Conservation (phyloP, 2,329 filamentous ascomycete species). For the Colletotrichum cordylinicola region DNA sequence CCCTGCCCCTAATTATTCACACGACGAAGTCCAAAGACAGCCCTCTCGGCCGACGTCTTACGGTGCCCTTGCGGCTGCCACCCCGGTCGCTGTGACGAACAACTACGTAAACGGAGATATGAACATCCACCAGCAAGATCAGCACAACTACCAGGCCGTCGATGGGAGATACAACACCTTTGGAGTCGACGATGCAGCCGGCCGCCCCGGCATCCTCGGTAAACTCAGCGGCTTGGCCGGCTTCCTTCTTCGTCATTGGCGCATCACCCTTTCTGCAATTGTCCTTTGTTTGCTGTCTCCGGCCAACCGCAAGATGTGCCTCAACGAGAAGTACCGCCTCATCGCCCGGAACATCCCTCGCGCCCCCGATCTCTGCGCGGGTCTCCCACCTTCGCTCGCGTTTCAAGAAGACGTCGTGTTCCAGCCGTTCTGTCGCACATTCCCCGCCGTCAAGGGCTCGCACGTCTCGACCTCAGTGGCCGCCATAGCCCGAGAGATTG, state of each 20-base stretch:
- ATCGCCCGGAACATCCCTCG: background rate
- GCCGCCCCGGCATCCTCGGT: background rate
- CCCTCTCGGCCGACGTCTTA: background rate
- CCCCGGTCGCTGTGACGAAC: background rate
- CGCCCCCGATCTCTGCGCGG: background rate
- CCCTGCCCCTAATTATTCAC: background rate
- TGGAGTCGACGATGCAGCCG: background rate
- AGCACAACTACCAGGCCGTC: background rate
- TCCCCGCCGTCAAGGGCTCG: background rate
- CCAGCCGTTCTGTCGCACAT: background rate
- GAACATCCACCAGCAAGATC: background rate
- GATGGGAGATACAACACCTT: background rate
- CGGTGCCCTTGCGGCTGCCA: background rate
- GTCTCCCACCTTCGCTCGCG: background rate
- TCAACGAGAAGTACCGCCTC: background rate
- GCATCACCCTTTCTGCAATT: background rate
- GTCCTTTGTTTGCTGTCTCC: background rate
- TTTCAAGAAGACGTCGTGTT: background rate
- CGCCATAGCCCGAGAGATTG: background rate
- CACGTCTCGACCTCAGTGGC: background rate
- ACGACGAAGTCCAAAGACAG: background rate
- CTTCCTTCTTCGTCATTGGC: background rate
- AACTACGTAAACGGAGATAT: background rate
- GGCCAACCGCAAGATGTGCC: background rate
- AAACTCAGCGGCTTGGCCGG: background rate